Evolutionary conservation across 805 yeast species (phyloP).

Genomic region (Sungouiella blattae): DNA sequence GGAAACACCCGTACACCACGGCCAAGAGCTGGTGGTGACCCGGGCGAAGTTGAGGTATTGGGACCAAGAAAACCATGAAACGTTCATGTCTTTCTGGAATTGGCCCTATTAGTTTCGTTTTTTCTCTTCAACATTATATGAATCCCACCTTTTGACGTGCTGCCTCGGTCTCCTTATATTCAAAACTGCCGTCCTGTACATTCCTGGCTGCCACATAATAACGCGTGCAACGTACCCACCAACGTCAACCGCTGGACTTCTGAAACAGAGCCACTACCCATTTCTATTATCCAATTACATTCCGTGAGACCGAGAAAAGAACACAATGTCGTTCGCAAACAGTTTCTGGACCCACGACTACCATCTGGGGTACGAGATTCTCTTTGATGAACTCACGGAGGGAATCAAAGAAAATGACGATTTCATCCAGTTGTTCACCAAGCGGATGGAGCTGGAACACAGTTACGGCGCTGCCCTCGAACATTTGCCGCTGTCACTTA

Average conservation of each 20-base stretch:
- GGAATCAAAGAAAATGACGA: constrained; percentile 73
- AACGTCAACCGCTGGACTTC: neutral
- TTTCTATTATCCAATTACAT: too few relatives aligned
- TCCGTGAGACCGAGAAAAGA: too few relatives aligned
- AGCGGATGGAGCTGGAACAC: constrained; percentile 70
- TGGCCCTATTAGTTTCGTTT: too few relatives aligned
- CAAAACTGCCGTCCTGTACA: neutral
- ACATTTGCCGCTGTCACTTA: constrained; percentile 36
- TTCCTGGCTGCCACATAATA: neutral
- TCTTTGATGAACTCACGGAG: constrained; percentile 51
- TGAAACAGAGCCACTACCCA: neutral
- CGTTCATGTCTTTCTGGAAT: too few relatives aligned
- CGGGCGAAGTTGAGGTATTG: too few relatives aligned
- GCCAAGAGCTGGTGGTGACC: too few relatives aligned
- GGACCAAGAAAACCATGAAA: too few relatives aligned
- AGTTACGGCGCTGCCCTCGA: constrained; percentile 57
- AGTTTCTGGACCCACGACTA: constrained; percentile 76
- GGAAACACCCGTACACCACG: neutral
- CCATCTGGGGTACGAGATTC: constrained; percentile 46
- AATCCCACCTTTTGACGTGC: too few relatives aligned
- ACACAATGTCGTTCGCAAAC: constrained; percentile 58
- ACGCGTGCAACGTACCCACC: neutral
- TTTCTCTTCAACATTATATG: too few relatives aligned
- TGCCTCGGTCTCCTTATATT: neutral
- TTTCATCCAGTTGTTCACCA: constrained; percentile 58